Percentiles rank a stretch among this genome's conserved stretches.
phyloP scores from a whole-genome alignment of 2,329 filamentous ascomycete species.

The Teratosphaeria pseudoeucalypti region DNA sequence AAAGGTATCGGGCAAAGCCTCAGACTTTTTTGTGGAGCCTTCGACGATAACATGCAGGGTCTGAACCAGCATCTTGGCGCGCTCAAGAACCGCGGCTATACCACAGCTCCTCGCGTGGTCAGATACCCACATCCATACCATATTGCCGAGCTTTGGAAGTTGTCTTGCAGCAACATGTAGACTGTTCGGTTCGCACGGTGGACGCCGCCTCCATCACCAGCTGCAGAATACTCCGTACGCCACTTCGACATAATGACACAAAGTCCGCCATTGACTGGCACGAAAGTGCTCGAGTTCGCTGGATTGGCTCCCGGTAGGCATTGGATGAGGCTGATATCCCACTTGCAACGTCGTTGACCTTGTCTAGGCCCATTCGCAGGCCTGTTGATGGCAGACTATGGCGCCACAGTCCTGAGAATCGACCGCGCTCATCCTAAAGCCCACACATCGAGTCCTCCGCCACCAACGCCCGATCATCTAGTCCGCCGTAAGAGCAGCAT shows the following conservation, averaged over 20 bases:
- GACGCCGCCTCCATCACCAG: not conserved
- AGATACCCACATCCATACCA: not conserved
- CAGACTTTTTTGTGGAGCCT: too few species aligned
- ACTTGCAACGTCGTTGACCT: not conserved
- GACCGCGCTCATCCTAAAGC: conserved; percentile 49
- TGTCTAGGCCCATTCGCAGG: conserved; percentile 70
- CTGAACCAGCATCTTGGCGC: too few species aligned
- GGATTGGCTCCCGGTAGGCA: conserved; percentile 47
- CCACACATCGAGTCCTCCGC: conserved; percentile 23
- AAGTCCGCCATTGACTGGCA: conserved; percentile 43
- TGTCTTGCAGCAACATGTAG: conserved; percentile 1
- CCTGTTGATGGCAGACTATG: conserved; percentile 79
- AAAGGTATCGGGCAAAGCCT: too few species aligned
- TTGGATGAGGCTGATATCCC: not conserved
- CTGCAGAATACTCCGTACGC: conserved; percentile 2
- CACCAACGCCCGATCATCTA: conserved; percentile 57
- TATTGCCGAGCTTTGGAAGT: not conserved
- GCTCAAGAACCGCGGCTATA: not conserved
- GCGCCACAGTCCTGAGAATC: conserved; percentile 76
- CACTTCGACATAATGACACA: conserved; percentile 12
- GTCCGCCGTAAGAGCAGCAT: conserved; percentile 74
- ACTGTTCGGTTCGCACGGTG: not conserved
- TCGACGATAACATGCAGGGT: too few species aligned
- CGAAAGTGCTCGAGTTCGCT: conserved; percentile 57
- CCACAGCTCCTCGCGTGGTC: not conserved